Base-by-base conservation (phyloP, 257 asterid genomes). In the Solanum tacnaense region DNA sequence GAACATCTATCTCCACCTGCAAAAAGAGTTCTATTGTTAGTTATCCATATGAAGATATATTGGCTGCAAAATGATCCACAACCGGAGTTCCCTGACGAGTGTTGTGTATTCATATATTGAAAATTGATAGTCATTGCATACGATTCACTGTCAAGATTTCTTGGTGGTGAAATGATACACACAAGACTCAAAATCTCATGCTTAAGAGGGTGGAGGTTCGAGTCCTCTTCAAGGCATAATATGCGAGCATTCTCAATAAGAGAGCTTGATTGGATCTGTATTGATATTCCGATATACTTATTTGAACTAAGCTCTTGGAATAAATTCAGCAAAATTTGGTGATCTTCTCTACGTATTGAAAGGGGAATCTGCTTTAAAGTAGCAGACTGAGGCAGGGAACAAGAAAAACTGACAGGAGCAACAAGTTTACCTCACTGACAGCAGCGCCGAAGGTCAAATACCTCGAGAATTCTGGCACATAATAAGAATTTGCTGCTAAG, bases 361-460 rank as follows among this genome's bases (percentile, higher is more conserved):
- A 25, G 4, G 73, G 73, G 73, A 67, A 67, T 67, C 20, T 13
- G 73, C 73, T 67, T 25, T 67, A n/a, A 65, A 25, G 32, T 65
- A 65, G 72, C 15, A 65, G 32, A 65, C 16, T n/a, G 72, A 11
- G 29, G 76, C 84, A 79, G 36, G 73, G 34, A 79, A 79, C 65
- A 18, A 41, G 84, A 79, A 79, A 79, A 79, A 44, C 16, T 12
- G 35, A 46, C 68, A 46, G 68, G 35, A 72, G 16, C 3, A 85
- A 67, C 23, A 76, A 52, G 38, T n/a, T 86, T 91, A 95, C 96
- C 98, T 95, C 98, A 32, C 97, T 94, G 35, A 94, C 93, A 13
- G 94, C 97, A 83, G 93, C 98, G 49, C 98, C 98, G 4, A 92
- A 94, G 87, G 89, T 94, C 90, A 95, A 87, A 86, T 95, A 95